Evolutionary conservation across 2,329 filamentous ascomycete genomes (phyloP), one percentile per base, ranked within the genome.

Genomic region (Chaetomium olivaceum): DNA sequence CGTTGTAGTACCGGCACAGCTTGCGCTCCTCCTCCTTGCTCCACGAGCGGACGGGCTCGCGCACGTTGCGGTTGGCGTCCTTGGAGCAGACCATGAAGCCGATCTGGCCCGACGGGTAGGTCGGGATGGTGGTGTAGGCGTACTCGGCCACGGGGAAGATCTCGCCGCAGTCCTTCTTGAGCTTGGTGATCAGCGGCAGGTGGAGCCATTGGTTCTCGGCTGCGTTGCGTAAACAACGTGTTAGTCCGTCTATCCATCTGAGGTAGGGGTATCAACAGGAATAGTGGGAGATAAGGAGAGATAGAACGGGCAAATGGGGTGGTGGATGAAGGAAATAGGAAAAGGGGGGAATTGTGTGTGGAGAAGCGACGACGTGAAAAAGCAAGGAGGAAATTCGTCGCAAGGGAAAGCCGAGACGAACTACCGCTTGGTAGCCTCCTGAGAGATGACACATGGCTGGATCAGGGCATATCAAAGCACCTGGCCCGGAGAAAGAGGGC

Each of bases 71-170:
- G 77, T 81, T 88, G 78, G 88, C 83, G 78, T 98, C 94, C 88
- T 99, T 98, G 89, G 86, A 91, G 89, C 95, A 98, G 77, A 99
- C 92, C 93, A 99, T 97, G 89, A 99, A 99, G 78, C 95, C 95
- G 76, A 99, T 99, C 85, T 99, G 95, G 78, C 95, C 95, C 64
- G 92, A 96, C 72, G 95, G 95, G 85, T 99, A 99, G 77, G 95
- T 99, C 67, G 95, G 95, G 80, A 99, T 99, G 75, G 94, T 98
- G 76, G 94, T 98, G 87, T 97, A 99, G 74, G 91, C 95, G 83
- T 98, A 99, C 83, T 99, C 95, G 79, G 91, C 95, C 69, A 92
- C 91, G 71, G 95, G 93, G 89, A 99, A 99, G 80, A 99, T 91
- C 80, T 95, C 90, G 80, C 90, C 90, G 90, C 94, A 97, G 77